A percentile compares a stretch with the other conserved stretches of the same genome.
Conservation (phyloP, 108 stramenopile genomes). For the Discostella stelligeroides region DNA sequence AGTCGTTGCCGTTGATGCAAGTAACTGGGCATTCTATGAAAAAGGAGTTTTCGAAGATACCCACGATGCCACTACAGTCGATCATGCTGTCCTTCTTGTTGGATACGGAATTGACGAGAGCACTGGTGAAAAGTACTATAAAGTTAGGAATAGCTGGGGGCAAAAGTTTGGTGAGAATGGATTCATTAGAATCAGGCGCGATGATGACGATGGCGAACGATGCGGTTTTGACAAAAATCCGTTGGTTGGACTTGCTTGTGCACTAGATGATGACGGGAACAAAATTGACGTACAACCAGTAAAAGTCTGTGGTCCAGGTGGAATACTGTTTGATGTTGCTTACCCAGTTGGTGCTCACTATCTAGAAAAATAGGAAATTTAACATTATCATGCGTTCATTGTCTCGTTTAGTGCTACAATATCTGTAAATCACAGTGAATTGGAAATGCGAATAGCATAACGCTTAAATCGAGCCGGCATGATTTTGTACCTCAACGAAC, state of each 20-base stretch:
- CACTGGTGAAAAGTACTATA: slow-evolving; percentile 79
- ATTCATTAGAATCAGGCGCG: slow-evolving; percentile 75
- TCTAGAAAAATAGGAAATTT: background rate
- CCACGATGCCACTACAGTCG: slow-evolving; percentile 45
- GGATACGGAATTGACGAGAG: slow-evolving; percentile 82
- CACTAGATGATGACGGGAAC: slow-evolving; percentile 66
- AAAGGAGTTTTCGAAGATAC: slow-evolving; percentile 32
- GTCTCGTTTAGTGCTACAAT: too few relatives aligned
- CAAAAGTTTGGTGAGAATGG: slow-evolving; percentile 85
- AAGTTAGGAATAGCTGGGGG: slow-evolving; percentile 86
- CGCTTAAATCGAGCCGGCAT: too few relatives aligned
- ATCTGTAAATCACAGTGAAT: too few relatives aligned
- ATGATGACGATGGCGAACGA: slow-evolving; percentile 52
- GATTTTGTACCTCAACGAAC: slow-evolving; percentile 50
- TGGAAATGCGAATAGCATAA: too few relatives aligned
- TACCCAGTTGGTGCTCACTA: slow-evolving; percentile 67
- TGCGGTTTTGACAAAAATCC: slow-evolving; percentile 79
- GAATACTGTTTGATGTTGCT: slow-evolving; percentile 64
- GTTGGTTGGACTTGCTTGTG: slow-evolving; percentile 78
- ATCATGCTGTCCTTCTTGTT: slow-evolving; percentile 87
- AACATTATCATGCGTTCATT: too few relatives aligned
- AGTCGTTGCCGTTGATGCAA: slow-evolving; percentile 73
- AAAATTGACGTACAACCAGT: slow-evolving; percentile 42
- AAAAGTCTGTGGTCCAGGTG: slow-evolving; percentile 81
- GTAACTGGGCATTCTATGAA: slow-evolving; percentile 64